Conservation (phyloP, 1,284 basidiomycete genomes). For the Ustilago esculenta region DNA sequence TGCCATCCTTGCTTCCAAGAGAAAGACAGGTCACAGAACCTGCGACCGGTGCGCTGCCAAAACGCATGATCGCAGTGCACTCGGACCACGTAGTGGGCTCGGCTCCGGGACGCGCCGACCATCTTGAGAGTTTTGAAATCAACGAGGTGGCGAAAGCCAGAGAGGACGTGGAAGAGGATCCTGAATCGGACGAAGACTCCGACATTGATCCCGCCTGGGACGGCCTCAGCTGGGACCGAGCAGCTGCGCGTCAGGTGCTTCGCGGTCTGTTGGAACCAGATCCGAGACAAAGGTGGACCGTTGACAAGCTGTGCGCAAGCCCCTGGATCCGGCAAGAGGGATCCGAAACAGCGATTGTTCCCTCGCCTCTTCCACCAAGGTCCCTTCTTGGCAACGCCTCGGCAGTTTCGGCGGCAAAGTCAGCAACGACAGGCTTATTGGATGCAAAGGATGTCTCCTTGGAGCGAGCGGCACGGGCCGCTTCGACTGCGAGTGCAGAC, state of each 20-base stretch:
- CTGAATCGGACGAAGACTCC: slow-evolving; percentile 53
- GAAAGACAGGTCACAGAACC: slow-evolving; percentile 31
- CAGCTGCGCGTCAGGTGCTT: slow-evolving; percentile 49
- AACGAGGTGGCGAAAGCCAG: slow-evolving; percentile 43
- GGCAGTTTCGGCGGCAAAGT: neutral
- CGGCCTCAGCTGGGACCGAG: slow-evolving; percentile 53
- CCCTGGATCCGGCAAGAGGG: slow-evolving; percentile 39
- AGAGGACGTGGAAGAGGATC: slow-evolving; percentile 48
- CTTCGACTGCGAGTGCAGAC: neutral
- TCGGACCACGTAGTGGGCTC: slow-evolving; percentile 48
- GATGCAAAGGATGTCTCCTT: slow-evolving; percentile 3
- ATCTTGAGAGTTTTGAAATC: slow-evolving; percentile 44
- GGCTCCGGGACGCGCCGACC: slow-evolving; percentile 40
- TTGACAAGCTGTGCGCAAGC: slow-evolving; percentile 36
- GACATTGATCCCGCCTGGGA: slow-evolving; percentile 49
- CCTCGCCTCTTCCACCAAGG: neutral
- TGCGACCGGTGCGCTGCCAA: neutral
- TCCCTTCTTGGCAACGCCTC: neutral
- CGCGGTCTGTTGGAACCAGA: slow-evolving; percentile 54
- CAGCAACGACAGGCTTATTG: neutral
- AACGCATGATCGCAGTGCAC: slow-evolving; percentile 17
- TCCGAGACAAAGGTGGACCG: slow-evolving; percentile 57
- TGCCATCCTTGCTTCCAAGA: slow-evolving; percentile 36
- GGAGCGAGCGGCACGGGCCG: slow-evolving; percentile 1
- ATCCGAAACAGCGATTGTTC: neutral